Evolutionary conservation across 495 filamentous ascomycete species (phyloP).

Genomic region (Neurospora cerealis): DNA sequence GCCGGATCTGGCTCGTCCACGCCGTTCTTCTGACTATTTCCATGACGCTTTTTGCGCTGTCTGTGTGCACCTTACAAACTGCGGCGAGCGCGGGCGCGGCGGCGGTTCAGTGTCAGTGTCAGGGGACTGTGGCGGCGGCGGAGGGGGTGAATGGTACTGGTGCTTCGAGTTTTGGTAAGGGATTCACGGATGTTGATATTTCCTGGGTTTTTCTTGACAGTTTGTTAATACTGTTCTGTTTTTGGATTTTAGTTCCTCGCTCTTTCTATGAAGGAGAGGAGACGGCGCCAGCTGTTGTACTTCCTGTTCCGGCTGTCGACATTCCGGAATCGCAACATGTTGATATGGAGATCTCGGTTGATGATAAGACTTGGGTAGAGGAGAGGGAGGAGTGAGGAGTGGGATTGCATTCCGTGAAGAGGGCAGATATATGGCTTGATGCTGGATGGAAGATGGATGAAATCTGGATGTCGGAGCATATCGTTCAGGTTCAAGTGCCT

Average conservation of each 20-base stretch:
- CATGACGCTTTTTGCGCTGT: slow-evolving; percentile 30
- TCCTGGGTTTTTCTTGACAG: background rate
- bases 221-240: background rate
- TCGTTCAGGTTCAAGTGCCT: background rate
- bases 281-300: background rate
- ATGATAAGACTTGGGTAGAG: background rate
- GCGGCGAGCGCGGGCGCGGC: slow-evolving; percentile 13
- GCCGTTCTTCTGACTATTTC: slow-evolving; percentile 32
- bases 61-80: slow-evolving; percentile 25
- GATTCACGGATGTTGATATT: background rate
- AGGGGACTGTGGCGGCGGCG: background rate
- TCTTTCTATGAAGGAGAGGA: background rate
- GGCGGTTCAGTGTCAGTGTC: background rate
- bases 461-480: background rate
- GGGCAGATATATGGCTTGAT: background rate
- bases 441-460: background rate
- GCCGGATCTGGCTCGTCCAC: slow-evolving; percentile 37
- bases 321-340: background rate
- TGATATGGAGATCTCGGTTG: background rate
- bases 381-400: background rate
- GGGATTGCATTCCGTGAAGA: background rate
- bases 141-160: background rate
- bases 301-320: background rate
- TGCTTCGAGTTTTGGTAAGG: background rate
- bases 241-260: background rate